Base-by-base conservation (phyloP, 257 asterid species). In the Prunella vulgaris region DNA sequence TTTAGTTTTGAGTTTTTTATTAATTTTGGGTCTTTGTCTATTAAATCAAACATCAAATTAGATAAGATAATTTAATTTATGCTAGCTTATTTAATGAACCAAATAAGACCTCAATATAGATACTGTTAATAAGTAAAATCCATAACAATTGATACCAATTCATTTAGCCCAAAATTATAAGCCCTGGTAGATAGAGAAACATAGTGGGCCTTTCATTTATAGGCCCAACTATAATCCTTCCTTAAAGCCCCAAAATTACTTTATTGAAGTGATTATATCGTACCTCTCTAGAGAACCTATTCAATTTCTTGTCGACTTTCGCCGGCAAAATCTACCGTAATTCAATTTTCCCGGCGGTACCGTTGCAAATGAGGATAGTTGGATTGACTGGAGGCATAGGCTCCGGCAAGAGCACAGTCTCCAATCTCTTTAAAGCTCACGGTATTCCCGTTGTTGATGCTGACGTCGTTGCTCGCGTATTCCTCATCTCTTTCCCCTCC, bases 321-420 rank as follows among this genome's bases (percentile, higher is more conserved):
- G 46, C 70, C 66, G 52, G 73, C 57, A 68, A 49, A 68, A 15
- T 22, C 69, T 0, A 21, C 64, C 21, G 78, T 68, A 48, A 66
- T 58, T 74, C 70, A 14, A n/a, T 69, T 61, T 38, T 38, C 66
- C n/a, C 65, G 61, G 79, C 21, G 13, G 48, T 22, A 35, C 17
- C 6, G 2, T 15, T 49, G 66, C 59, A 5, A 14, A 88, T 88
- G 99, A 90, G 96, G 87, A 69, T 93, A 59, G 88, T 90, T 0
- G 97, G 99, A 69, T 70, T 93, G 76, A 93, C 96, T 0, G 95
- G 97, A 35, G 98, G 97, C 57, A 90, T 90, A 54, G 82, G 87
- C 38, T 84, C 99, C 5, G 97, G 99, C 24, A 93, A 93, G 85
- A 90, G 95, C 67, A 88, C 96, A 2, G 90, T 93, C 42, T 88